Conservation (phyloP, 306 rosid species). For the Cercis canadensis region DNA sequence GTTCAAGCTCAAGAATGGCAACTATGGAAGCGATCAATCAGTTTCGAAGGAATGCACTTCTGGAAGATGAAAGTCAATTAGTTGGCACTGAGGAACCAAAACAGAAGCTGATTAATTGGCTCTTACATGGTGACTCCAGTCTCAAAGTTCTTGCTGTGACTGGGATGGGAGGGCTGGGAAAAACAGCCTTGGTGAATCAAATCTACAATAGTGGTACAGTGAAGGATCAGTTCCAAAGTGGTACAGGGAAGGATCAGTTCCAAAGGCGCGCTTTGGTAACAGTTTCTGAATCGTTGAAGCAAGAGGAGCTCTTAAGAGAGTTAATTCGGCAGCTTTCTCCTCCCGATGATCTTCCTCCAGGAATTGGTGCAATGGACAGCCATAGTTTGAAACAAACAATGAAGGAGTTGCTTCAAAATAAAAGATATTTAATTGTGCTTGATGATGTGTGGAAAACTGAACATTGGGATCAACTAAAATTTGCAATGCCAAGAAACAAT, state of each 20-base stretch:
- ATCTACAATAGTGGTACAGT: background rate
- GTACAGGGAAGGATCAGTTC: background rate
- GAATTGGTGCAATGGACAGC: background rate
- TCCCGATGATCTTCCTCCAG: too few species aligned
- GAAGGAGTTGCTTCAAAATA: background rate
- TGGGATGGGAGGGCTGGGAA: background rate
- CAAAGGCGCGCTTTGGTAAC: background rate
- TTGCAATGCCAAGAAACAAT: background rate
- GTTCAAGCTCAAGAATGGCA: background rate
- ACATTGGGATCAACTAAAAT: background rate
- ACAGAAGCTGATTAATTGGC: background rate
- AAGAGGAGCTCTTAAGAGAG: background rate
- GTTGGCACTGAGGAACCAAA: background rate
- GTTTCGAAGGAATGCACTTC: background rate
- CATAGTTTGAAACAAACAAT: background rate
- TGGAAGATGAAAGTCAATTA: too few species aligned
- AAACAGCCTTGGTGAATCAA: background rate
- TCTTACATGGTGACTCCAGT: background rate
- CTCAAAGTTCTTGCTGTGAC: background rate
- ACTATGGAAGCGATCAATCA: too few species aligned
- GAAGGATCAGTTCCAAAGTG: background rate
- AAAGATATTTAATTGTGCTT: too few species aligned
- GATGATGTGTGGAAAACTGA: background rate
- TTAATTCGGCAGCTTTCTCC: background rate
- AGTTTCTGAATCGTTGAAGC: background rate